Evolutionary conservation across 2,329 filamentous ascomycete species (phyloP), one percentile per base, ranked within the genome.

Genomic region (Hawksworthiomyces lignivorus): DNA sequence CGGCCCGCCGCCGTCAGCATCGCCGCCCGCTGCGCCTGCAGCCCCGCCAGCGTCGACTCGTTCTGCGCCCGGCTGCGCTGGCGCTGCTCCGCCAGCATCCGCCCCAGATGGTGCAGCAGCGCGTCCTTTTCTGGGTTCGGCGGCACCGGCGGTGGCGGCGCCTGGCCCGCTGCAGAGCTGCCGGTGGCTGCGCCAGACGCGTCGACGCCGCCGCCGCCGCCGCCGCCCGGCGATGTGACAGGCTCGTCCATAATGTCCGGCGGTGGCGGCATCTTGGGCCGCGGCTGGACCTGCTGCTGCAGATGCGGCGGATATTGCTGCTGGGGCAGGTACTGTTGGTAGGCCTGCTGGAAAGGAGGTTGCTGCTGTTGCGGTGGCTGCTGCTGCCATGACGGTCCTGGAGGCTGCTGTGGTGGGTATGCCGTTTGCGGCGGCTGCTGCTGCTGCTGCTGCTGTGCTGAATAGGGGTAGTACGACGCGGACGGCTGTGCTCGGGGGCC

Each of bases 121-220:
- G 84, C 82, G 60, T 97, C 88, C 59, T 95, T 96, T 62, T 97
- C 87, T 1, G 92, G 92, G 55, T 98, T 98, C 0, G 88, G 89
- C 0, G 92, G 90, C 24, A 96, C 87, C 0, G 90, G 89, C 1
- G 92, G 87, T 78, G 6, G 82, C 72, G 7, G 79, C 58, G 18
- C 72, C 14, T 42, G 15, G 14, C 7, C 21, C 2, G 38, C 18
- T 10, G 27, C 21, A 9, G 14, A 34, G 39, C n/a, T 28, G 21
- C 27, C 35, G 26, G 21, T 28, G 17, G 4, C 19, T 11, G 29
- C 11, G n/a, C 3, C 34, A n/a, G 18, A 4, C 17, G 38, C n/a
- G 15, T 19, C 4, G 65, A 59, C 1, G 68, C 62, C 3, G 75
- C 69, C 11, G 74, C 63, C 14, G 67, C 53, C 19, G 77, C 60